These are phyloP conservation scores for Stereum hirsutum DNA, from an alignment of 1,284 basidiomycete species.

Conservation along the genomic window DNA sequence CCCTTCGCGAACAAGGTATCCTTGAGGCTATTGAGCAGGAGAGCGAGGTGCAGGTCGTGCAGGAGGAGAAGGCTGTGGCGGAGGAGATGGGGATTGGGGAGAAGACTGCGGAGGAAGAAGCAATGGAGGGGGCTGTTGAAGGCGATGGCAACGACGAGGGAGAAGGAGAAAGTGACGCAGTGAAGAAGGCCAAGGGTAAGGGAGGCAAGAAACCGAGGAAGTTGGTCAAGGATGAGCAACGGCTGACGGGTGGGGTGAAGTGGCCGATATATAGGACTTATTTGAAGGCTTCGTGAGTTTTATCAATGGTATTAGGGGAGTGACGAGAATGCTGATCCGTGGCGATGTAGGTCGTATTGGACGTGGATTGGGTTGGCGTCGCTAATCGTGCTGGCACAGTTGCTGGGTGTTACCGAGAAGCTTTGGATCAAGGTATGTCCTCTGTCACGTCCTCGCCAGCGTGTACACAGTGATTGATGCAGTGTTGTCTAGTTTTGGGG, in stretches of 20 bases:
- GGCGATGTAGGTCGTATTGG: slow-evolving; percentile 46
- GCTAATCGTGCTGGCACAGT: slow-evolving; percentile 9
- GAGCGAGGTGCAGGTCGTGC: slow-evolving; percentile 4
- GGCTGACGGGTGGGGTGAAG: slow-evolving; percentile 70
- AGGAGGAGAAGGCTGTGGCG: slow-evolving; percentile 6
- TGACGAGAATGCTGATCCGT: neutral
- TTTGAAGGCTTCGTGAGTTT: slow-evolving; percentile 53
- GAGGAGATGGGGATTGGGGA: slow-evolving; percentile 22
- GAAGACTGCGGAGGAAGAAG: slow-evolving; percentile 13
- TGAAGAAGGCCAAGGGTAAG: slow-evolving; percentile 14
- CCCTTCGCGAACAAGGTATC: slow-evolving; percentile 45
- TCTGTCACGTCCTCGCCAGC: neutral
- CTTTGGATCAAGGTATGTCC: slow-evolving; percentile 63
- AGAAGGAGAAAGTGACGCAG: too few relatives aligned
- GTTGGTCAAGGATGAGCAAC: slow-evolving; percentile 60
- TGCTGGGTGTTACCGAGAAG: slow-evolving; percentile 48
- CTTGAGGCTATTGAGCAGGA: slow-evolving; percentile 52
- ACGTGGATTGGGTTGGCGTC: slow-evolving; percentile 30
- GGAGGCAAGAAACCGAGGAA: slow-evolving; percentile 51
- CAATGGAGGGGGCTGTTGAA: slow-evolving; percentile 19
- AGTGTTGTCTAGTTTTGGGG: slow-evolving; percentile 41
- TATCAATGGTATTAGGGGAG: neutral
- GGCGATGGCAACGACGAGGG: too few relatives aligned
- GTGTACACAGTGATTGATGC: neutral
- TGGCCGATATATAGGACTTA: slow-evolving; percentile 76